Evolutionary conservation across 2,329 filamentous ascomycete species (phyloP), one percentile per base, ranked within the genome.

Genomic region (Arthrobotrys sinensis): DNA sequence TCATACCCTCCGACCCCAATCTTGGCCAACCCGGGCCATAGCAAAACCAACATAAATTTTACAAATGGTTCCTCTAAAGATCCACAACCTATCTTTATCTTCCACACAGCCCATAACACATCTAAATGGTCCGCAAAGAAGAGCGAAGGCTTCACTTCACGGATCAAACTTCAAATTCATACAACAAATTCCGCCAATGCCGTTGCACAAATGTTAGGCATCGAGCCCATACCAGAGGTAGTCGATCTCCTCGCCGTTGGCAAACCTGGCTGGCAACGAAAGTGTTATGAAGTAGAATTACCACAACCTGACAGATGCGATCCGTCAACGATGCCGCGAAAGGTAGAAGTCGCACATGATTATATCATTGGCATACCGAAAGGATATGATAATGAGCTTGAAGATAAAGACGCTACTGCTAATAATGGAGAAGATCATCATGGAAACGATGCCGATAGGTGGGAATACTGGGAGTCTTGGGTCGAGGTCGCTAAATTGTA

Each of bases 391-490:
- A 6, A 3, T 24, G n/a, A 11, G 1, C 7, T 3, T 8, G 19
- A 14, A 12, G 19, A 16, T 14, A 36, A 46, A 48, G 14, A 11
- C 0, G 64, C 36, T 38, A 38, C 36, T 6, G 36, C 36, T 6
- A 8, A 52, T 24, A 6, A 52, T 21, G 4, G 24, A 4, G 4
- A 28, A 28, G 24, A 28, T 4, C 4, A 28, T 28, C 24, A 28
- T 2, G 24, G 24, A 28, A 28, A 28, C 24, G 24, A 4, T 28
- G 24, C 24, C 24, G 45, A 53, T 14, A 8, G n/a, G 4, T 36
- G 14, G 7, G 52, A 69, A 24, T 24, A 21, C n/a, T 71, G 67
- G 67, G 50, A 70, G 32, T 48, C 11, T 7, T 70, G 66, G 57
- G 36, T 50, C 12, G 24, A 57, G 19, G 38, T 48, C 6, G 40